Evolutionary conservation across 768 basidiomycete genomes (phyloP), one percentile per base, ranked within the genome.

Genomic region (Zangia roseola): DNA sequence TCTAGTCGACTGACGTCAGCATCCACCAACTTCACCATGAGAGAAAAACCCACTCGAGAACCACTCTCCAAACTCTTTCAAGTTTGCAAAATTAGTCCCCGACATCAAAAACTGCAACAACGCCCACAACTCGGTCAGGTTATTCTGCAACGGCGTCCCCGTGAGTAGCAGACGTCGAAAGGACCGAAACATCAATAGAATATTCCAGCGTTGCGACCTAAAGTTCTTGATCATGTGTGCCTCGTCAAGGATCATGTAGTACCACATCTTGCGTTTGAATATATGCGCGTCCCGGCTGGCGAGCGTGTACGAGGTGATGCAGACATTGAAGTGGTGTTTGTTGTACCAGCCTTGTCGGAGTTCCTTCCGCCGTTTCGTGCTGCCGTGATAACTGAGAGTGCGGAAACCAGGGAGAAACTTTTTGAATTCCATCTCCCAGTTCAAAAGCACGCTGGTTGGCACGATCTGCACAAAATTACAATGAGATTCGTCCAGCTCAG

Each of bases 171-270:
- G 74, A 12, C 97, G 85, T 25, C 89, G 81, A 63, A 87, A 88
- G 10, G 87, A 88, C 25, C 86, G 80, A 68, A 95, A 94, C 78
- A 91, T 88, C 12, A 95, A 76, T 10, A 97, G 69, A 25, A 85
- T 91, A 59, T 91, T 91, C 93, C 94, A 97, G 31, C 94, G 80
- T 64, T 97, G 91, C 0, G 89, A 91, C 62, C 85, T 84, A 73
- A 94, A 95, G 66, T 97, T 97, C 72, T 94, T 94, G 82, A 97
- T 94, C 83, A 94, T 95, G 63, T 97, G 93, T 7, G 93, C 94
- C 68, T 97, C 93, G 63, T 97, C 93, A 6, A 97, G 82, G 46
- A 97, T 83, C 87, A 97, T 90, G 60, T 97, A 97, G 63, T 93
- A 91, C 94, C 94, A 95, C 41, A 81, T 74, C 70, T 92, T 94